phyloP scores from a whole-genome alignment of 257 asterid species.

The Forsythia viridissima region DNA sequence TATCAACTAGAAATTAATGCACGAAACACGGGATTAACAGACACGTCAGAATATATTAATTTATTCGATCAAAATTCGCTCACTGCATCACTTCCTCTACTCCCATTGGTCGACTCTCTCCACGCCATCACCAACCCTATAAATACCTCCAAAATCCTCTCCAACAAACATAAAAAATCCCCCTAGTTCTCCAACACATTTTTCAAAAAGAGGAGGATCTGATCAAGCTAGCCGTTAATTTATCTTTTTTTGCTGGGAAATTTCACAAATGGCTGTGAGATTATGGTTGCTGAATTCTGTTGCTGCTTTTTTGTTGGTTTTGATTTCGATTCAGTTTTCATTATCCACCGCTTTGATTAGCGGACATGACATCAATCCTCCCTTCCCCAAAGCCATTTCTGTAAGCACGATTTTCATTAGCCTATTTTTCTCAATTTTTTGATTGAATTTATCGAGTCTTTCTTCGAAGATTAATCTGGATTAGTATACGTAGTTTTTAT shows the following conservation, averaged over 20 bases:
- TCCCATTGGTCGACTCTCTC: slow-evolving; percentile 42
- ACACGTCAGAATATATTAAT: slow-evolving; percentile 30
- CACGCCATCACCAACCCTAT: slow-evolving; percentile 50
- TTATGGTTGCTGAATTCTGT: slow-evolving; percentile 16
- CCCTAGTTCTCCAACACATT: not conserved
- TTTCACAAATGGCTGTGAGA: slow-evolving; percentile 32
- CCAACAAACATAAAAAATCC: not conserved
- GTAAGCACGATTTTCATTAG: slow-evolving; percentile 26
- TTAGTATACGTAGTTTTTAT: not conserved
- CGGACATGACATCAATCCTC: slow-evolving; percentile 39
- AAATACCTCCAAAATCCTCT: not conserved
- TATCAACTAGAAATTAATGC: not conserved
- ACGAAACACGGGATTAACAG: slow-evolving; percentile 1
- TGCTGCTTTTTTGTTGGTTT: slow-evolving; percentile 30
- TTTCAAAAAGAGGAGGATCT: not conserved
- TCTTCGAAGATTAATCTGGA: too few species aligned
- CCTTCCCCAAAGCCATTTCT: slow-evolving; percentile 63
- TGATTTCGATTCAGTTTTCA: slow-evolving; percentile 32
- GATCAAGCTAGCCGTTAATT: not conserved
- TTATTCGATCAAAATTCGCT: not conserved
- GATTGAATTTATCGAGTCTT: not conserved
- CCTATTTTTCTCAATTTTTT: not conserved
- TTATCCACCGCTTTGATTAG: slow-evolving; percentile 36
- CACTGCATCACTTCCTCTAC: slow-evolving; percentile 35
- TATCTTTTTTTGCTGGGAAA: not conserved